Conservation (phyloP, 768 basidiomycete genomes). For the Tricholomella constricta region DNA sequence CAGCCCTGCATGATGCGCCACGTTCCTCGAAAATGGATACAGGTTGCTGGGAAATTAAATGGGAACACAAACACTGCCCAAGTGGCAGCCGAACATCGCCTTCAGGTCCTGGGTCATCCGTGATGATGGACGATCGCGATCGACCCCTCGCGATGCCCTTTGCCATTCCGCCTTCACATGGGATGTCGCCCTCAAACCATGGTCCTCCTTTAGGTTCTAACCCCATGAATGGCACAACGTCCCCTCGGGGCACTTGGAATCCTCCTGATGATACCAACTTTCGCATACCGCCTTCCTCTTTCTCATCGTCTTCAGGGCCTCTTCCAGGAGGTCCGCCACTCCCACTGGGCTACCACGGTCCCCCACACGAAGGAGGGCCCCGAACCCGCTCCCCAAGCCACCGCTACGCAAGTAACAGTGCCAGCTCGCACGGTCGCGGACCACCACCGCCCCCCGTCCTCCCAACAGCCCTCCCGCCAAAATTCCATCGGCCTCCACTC, state of each 20-base stretch:
- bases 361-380: conserved; percentile 14
- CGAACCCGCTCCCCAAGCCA: conserved; percentile 44
- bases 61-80: conserved; percentile 49
- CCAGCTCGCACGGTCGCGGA: conserved; percentile 20
- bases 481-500: conserved; percentile 32
- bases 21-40: conserved; percentile 58
- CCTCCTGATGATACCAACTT: conserved; percentile 29
- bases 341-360: conserved; percentile 25
- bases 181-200: conserved; percentile 16
- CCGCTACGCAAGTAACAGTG: conserved; percentile 33
- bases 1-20: conserved; percentile 57
- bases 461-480: conserved; percentile 28
- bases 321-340: conserved; percentile 26
- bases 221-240: conserved; percentile 28
- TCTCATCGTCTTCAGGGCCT: conserved; percentile 28
- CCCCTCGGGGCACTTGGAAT: conserved; percentile 38
- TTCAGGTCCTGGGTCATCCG: conserved; percentile 19
- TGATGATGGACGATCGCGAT: conserved; percentile 50
- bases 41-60: conserved; percentile 77
- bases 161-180: conserved; percentile 40
- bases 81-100: conserved; percentile 23
- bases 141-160: conserved; percentile 57
- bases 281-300: conserved; percentile 31
- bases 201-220: conserved; percentile 17
- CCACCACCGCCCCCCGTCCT: conserved; percentile 21